Conservation (phyloP, 1,284 basidiomycete species). For the Boletus sp. region DNA sequence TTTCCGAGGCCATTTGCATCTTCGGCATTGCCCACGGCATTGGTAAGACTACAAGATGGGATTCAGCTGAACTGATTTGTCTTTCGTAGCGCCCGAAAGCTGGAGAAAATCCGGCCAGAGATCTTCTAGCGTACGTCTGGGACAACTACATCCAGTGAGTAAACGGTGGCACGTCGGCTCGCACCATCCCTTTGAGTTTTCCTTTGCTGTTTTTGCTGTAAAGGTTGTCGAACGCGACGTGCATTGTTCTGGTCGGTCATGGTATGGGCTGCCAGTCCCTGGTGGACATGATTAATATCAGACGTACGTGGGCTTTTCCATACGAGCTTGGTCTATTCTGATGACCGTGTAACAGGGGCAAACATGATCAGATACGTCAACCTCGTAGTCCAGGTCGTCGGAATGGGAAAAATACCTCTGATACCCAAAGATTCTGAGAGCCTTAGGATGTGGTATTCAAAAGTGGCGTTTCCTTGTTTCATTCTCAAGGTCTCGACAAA, state of each 20-base stretch:
- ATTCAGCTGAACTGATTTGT: not conserved
- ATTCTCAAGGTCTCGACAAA: not conserved
- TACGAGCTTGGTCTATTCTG: conserved; percentile 5
- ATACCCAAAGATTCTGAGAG: conserved; percentile 50
- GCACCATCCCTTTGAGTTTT: not conserved
- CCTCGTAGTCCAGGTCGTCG: conserved; percentile 75
- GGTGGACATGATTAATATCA: conserved; percentile 66
- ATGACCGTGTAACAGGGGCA: conserved; percentile 31
- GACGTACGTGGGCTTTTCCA: conserved; percentile 48
- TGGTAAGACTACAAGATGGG: conserved; percentile 29
- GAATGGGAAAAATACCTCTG: conserved; percentile 55
- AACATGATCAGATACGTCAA: conserved; percentile 61
- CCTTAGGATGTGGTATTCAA: conserved; percentile 60
- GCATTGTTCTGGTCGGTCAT: conserved; percentile 82
- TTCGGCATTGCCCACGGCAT: conserved; percentile 26
- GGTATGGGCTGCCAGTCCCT: conserved; percentile 77
- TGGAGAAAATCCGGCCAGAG: conserved; percentile 35
- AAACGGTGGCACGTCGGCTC: not conserved
- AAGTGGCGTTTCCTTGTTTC: conserved; percentile 37
- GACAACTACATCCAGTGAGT: conserved; percentile 88
- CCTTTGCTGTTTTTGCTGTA: not conserved
- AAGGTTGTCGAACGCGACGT: conserved; percentile 67
- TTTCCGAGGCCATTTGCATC: conserved; percentile 59
- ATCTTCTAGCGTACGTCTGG: conserved; percentile 84
- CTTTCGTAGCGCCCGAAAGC: conserved; percentile 26